Evolutionary conservation across 352 stramenopile species (phyloP).

Genomic region (Globisporangium irregulare): DNA sequence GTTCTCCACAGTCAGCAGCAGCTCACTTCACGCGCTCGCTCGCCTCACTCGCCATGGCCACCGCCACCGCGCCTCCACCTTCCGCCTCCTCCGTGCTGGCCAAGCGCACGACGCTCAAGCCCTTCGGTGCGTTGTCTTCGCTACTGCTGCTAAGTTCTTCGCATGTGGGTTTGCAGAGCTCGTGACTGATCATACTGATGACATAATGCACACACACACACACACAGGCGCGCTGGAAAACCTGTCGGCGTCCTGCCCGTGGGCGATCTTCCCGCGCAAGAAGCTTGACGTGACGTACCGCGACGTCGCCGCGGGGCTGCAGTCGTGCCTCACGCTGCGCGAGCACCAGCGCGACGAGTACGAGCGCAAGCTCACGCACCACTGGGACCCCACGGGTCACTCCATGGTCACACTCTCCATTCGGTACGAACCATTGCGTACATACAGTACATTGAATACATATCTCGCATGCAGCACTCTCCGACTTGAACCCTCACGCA

Average conservation of each 20-base stretch:
- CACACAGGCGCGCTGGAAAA: constrained; percentile 44
- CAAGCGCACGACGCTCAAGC: constrained; percentile 29
- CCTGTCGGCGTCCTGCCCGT: constrained; percentile 55
- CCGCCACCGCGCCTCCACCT: background rate
- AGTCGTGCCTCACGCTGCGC: constrained; percentile 48
- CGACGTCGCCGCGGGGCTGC: constrained; percentile 57
- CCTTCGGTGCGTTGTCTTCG: constrained; percentile 28
- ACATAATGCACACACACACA: background rate
- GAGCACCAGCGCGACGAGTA: constrained; percentile 57
- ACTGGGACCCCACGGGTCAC: constrained; percentile 59
- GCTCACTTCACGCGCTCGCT: background rate
- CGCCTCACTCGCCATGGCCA: background rate
- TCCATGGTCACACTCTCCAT: constrained; percentile 73
- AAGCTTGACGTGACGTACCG: constrained; percentile 78
- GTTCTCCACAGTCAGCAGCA: background rate
- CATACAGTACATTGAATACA: background rate
- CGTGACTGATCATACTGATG: background rate
- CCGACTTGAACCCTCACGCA: background rate
- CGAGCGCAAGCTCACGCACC: constrained; percentile 40
- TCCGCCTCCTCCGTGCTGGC: constrained; percentile 6
- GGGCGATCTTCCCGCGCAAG: constrained; percentile 80
- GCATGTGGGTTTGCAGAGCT: no score
- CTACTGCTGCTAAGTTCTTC: background rate
- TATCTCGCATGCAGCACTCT: background rate
- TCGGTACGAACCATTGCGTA: constrained; percentile 30